phyloP scores from a whole-genome alignment of 2,329 filamentous ascomycete species.

The Pseudogymnoascus sp. region DNA sequence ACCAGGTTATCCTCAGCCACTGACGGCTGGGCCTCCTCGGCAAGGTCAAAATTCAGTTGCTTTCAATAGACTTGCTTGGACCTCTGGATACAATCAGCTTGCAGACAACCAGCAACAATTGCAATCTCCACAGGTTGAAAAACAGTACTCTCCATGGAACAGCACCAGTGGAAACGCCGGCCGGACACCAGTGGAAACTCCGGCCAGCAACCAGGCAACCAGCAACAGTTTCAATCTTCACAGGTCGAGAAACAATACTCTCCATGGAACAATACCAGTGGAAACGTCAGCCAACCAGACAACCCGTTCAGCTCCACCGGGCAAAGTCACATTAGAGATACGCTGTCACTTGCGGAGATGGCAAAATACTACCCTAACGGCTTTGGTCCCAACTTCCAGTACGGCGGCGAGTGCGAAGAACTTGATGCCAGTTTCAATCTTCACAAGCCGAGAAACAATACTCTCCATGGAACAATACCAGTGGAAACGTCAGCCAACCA shows the following conservation, averaged over 20 bases:
- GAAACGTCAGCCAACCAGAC: not conserved
- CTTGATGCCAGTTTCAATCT: conserved; percentile 12
- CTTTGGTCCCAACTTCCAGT: conserved; percentile 17
- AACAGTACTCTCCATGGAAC: not conserved
- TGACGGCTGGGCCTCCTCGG: conserved; percentile 29
- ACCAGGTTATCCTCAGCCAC: conserved; percentile 24
- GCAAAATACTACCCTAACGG: conserved; percentile 24
- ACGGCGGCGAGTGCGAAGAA: conserved; percentile 11
- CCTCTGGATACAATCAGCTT: not conserved
- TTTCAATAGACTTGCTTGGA: conserved; percentile 10
- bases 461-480: conserved; percentile 1
- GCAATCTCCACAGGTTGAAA: not conserved
- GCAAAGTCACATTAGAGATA: conserved; percentile 19
- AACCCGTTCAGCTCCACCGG: conserved; percentile 7
- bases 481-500: not conserved
- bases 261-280: conserved; percentile 11
- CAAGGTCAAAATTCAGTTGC: conserved; percentile 19
- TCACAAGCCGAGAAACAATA: not conserved
- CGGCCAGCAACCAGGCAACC: not conserved
- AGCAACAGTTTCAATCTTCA: not conserved
- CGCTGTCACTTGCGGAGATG: conserved; percentile 17
- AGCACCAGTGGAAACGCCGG: conserved; percentile 1
- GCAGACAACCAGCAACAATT: not conserved
- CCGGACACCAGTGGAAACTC: conserved; percentile 1
- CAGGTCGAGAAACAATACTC: not conserved